Conservation (phyloP, 176 grass and related monocot species). For the Cenchrus fungigraminus region DNA sequence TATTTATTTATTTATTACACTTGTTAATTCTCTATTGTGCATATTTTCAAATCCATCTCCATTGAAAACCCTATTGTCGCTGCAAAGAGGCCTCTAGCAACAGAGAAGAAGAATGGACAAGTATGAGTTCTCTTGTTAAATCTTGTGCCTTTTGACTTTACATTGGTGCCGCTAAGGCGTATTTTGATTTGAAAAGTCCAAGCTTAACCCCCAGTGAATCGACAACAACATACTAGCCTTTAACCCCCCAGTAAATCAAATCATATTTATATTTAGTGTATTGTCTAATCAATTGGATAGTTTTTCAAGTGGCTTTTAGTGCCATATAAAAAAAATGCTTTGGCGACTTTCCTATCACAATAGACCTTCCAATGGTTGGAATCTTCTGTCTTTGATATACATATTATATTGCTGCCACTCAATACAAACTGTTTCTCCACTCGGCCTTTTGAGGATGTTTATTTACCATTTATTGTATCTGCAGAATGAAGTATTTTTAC, state of each 20-base stretch:
- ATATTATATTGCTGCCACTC: conserved; percentile 5
- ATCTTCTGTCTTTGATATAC: background rate
- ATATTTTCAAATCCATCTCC: background rate
- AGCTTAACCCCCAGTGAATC: background rate
- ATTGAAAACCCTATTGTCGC: conserved; percentile 30
- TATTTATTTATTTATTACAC: background rate
- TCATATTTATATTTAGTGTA: background rate
- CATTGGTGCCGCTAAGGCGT: too few species aligned
- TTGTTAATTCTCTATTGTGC: background rate
- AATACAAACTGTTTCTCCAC: background rate
- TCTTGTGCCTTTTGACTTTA: background rate
- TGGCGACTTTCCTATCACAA: background rate
- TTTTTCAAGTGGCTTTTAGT: background rate
- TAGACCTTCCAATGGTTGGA: background rate
- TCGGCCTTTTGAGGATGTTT: background rate
- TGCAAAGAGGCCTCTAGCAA: conserved; percentile 42
- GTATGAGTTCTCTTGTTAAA: conserved; percentile 36
- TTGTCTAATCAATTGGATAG: background rate
- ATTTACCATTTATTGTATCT: background rate
- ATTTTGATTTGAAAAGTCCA: conserved; percentile 3
- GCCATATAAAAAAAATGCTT: background rate
- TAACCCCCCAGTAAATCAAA: background rate
- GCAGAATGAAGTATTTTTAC: conserved; percentile 35
- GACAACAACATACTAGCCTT: too few species aligned
- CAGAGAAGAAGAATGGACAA: conserved; percentile 41